Percentiles rank a stretch among this genome's conserved stretches.
Conservation (phyloP, 2,329 filamentous ascomycete genomes). For the Dichotomopilus funicola region DNA sequence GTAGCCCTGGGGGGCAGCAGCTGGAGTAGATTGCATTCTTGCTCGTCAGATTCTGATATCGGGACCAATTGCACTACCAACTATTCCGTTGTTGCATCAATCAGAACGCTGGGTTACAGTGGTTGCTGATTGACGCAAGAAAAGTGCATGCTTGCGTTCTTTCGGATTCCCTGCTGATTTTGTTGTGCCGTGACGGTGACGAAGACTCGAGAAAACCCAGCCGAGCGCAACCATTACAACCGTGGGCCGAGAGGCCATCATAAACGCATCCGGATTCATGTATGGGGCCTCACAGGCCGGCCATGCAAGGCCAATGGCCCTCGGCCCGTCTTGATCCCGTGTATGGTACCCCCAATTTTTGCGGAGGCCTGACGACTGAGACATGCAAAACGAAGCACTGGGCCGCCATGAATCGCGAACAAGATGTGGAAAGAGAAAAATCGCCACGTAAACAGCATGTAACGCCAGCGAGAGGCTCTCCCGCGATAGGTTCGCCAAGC, state of each 20-base stretch:
- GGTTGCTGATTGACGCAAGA: constrained; percentile 11
- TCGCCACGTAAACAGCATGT: constrained; percentile 21
- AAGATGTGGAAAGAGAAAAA: constrained; percentile 15
- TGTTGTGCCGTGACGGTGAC: constrained; percentile 3
- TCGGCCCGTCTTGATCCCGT: constrained; percentile 12
- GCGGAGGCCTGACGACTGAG: constrained; percentile 6
- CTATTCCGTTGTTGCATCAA: constrained; percentile 9
- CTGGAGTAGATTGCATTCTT: constrained; percentile 16
- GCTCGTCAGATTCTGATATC: constrained; percentile 2
- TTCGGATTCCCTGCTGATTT: constrained; percentile 2
- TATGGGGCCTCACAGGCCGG: not conserved
- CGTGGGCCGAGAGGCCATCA: constrained; percentile 17
- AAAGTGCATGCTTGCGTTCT: constrained; percentile 12
- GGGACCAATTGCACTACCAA: constrained; percentile 7
- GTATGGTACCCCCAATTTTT: constrained; percentile 1
- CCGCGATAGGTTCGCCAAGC: constrained; percentile 6
- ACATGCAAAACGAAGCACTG: constrained; percentile 10
- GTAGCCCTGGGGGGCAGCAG: constrained; percentile 5
- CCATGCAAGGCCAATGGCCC: not conserved
- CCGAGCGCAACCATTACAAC: not conserved
- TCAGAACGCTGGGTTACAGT: constrained; percentile 5
- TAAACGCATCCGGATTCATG: constrained; percentile 9
- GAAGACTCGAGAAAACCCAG: constrained; percentile 12
- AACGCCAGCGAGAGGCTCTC: not conserved
- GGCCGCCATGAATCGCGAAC: not conserved